Percentiles rank a stretch among this genome's conserved stretches.
These are phyloP conservation scores for Mucor ambiguus DNA, from an alignment of 371 early-diverging fungal species.

Conservation along the genomic window DNA sequence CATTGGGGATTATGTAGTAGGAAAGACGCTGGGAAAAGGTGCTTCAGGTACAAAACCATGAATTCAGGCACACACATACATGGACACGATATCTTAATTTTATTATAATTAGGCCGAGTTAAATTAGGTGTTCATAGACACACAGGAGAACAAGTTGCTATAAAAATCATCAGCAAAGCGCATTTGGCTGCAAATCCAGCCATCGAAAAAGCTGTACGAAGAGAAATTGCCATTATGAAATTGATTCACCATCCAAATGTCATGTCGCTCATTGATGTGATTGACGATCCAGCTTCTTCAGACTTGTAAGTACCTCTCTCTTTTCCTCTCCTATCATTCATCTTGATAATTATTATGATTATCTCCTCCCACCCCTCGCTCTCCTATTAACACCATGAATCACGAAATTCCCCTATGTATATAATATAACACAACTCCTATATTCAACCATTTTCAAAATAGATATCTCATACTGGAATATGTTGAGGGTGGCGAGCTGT, in stretches of 20 bases:
- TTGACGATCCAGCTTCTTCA: slow-evolving; percentile 62
- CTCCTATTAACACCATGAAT: not conserved
- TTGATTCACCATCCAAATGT: slow-evolving; percentile 72
- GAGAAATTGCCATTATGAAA: slow-evolving; percentile 80
- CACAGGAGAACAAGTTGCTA: slow-evolving; percentile 53
- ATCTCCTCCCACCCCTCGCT: not conserved
- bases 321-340: not conserved
- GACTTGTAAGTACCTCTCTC: slow-evolving; percentile 62
- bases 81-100: not conserved
- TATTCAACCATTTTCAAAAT: not conserved
- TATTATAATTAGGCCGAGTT: slow-evolving; percentile 38
- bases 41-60: slow-evolving; percentile 43
- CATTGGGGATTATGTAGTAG: slow-evolving; percentile 55
- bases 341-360: not conserved
- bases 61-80: slow-evolving; percentile 4
- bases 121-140: slow-evolving; percentile 46
- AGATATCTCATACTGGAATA: slow-evolving; percentile 52
- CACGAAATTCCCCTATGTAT: slow-evolving; percentile 1
- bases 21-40: slow-evolving; percentile 55
- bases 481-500: slow-evolving; percentile 54
- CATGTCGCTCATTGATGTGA: slow-evolving; percentile 70
- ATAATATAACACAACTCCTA: not conserved
- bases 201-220: slow-evolving; percentile 66
- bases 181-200: slow-evolving; percentile 57
- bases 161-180: slow-evolving; percentile 54